Evolutionary conservation across 805 yeast genomes (phyloP).

Genomic region (Saccharomycopsis fodiens): DNA sequence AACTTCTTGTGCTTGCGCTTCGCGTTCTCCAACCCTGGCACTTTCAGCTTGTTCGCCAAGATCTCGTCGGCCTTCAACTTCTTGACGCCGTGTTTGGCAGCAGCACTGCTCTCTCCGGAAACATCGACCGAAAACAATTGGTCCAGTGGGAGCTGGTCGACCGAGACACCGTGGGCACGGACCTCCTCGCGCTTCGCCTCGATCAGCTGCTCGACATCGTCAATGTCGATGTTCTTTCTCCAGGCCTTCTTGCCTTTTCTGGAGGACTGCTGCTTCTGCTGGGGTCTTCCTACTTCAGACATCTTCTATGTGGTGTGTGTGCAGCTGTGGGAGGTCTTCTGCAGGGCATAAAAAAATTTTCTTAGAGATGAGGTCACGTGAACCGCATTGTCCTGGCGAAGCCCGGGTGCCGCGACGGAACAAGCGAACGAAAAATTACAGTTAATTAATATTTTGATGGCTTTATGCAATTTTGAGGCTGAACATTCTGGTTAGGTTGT

Average conservation of each 20-base stretch:
- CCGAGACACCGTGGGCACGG: slow-evolving; percentile 40
- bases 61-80: slow-evolving; percentile 60
- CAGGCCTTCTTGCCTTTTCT: slow-evolving; percentile 90
- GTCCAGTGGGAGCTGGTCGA: slow-evolving; percentile 33
- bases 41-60: slow-evolving; percentile 67
- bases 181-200: slow-evolving; percentile 61
- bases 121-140: slow-evolving; percentile 60
- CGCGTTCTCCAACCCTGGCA: slow-evolving; percentile 50
- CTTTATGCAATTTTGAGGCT: too few relatives aligned
- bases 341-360: background rate
- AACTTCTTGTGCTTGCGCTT: slow-evolving; percentile 33
- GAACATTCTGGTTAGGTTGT: too few relatives aligned
- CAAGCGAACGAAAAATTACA: too few relatives aligned
- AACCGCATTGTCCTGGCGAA: too few relatives aligned
- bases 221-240: slow-evolving; percentile 86
- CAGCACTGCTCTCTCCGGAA: slow-evolving; percentile 44
- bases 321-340: too few relatives aligned
- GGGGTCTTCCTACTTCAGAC: slow-evolving; percentile 40
- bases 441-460: too few relatives aligned
- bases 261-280: slow-evolving; percentile 61
- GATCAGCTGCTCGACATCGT: slow-evolving; percentile 65
- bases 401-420: too few relatives aligned
- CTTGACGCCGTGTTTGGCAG: slow-evolving; percentile 36
- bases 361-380: background rate
- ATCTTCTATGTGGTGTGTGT: too few relatives aligned